Base-by-base conservation (phyloP, 768 basidiomycete genomes). In the Russula brevipes region DNA sequence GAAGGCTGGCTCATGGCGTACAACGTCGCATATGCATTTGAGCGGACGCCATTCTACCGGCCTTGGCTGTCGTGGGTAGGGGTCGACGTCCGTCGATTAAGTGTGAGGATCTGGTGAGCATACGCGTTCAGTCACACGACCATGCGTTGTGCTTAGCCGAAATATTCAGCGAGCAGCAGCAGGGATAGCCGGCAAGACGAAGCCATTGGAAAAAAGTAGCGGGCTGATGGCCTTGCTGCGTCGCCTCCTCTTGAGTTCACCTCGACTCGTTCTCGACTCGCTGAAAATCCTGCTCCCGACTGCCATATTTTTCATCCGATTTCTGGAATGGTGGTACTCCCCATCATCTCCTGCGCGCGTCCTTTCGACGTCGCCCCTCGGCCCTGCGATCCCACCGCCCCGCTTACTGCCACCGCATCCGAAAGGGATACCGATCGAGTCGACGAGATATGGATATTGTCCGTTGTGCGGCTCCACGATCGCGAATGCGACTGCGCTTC, bases 281-380 rank as follows among this genome's bases (percentile, higher is more conserved):
- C 78, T 94, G 44, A 84, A 86, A 63, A 76, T 91, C 52, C 79
- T 91, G 51, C 82, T 94, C 39, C 96, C 92, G 16, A 89, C 87
- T 19, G 88, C 89, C 46, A 94, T 99, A 62, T 96, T 99, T 75
- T 90, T 92, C 72, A 80, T 99, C 78, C 96, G 94, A 74, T 95
- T 98, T 75, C 79, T 97, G 51, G 94, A 98, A 75, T 99, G 97
- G 94, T 99, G 96, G 94, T 98, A 98, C 72, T 95, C 94, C 4
- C 94, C 97, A 24, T 82, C 82, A 49, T 97, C 92, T 11, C 94
- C 89, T 4, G 91, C 89, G 17, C 84, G 86, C 45, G 84, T 84
- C n/a, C 75, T 91, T 57, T 80, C 84, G 9, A 79, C 79, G 38
- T 85, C 84, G 11, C 78, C 76, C 36, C 80, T 82, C 56, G 89